A percentile compares a stretch with the other conserved stretches of the same genome.
Evolutionary conservation across 1,284 basidiomycete species (phyloP).

Genomic region (Butyriboletus appendiculatus): DNA sequence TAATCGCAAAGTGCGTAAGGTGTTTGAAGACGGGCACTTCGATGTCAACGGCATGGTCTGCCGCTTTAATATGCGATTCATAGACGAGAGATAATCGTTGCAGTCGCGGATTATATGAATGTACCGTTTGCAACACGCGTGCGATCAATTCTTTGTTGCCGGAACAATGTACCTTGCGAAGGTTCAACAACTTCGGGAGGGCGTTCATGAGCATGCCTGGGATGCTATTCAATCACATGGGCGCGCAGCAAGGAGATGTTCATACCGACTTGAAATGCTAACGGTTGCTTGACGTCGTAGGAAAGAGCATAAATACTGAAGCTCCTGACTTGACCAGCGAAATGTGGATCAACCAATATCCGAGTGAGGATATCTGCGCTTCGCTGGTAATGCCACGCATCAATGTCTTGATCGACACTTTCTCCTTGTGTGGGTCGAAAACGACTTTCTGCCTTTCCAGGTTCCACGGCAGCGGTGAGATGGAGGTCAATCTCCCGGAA

Average conservation of each 20-base stretch:
- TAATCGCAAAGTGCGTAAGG: conserved; percentile 58
- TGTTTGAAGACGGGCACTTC: conserved; percentile 57
- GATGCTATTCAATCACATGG: not conserved
- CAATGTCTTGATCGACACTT: conserved; percentile 31
- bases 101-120: conserved; percentile 50
- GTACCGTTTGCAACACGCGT: conserved; percentile 53
- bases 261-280: conserved; percentile 66
- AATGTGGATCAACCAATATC: conserved; percentile 59
- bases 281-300: conserved; percentile 47
- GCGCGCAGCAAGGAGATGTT: not conserved
- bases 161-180: conserved; percentile 61
- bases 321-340: conserved; percentile 58
- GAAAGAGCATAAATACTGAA: conserved; percentile 58
- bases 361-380: conserved; percentile 70
- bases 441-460: conserved; percentile 28
- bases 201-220: conserved; percentile 69
- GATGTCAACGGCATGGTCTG: conserved; percentile 52
- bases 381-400: conserved; percentile 58
- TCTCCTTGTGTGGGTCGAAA: conserved; percentile 7
- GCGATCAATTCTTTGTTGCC: conserved; percentile 55
- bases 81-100: conserved; percentile 57
- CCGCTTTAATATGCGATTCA: conserved; percentile 39
- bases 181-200: conserved; percentile 58
- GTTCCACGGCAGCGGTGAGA: conserved; percentile 33
- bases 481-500: conserved; percentile 66